These are phyloP conservation scores for Hypoxylon sp. DNA, from an alignment of 2,329 filamentous ascomycete species.

Conservation along the genomic window DNA sequence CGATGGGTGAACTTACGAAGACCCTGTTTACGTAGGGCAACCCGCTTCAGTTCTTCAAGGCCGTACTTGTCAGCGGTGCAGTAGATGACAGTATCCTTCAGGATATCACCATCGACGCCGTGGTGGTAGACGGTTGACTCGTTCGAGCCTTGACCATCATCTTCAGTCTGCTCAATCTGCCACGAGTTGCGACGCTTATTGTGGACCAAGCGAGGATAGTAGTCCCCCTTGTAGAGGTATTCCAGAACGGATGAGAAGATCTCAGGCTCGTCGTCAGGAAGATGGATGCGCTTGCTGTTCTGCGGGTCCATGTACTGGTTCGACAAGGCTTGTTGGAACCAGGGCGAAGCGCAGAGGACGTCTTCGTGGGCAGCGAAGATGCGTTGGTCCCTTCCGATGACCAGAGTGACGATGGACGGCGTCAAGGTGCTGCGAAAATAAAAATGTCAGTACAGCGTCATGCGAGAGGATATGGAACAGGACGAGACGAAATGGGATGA, in stretches of 20 bases:
- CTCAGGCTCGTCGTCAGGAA: constrained; percentile 87
- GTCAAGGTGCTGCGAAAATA: constrained; percentile 57
- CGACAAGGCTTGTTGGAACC: constrained; percentile 73
- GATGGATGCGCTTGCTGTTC: constrained; percentile 73
- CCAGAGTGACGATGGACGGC: constrained; percentile 79
- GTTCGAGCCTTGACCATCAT: constrained; percentile 54
- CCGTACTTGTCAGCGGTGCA: constrained; percentile 87
- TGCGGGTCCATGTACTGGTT: constrained; percentile 67
- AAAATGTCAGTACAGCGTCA: constrained; percentile 21
- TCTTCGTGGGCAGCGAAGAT: constrained; percentile 94
- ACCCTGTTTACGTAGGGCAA: constrained; percentile 87
- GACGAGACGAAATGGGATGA: too few relatives aligned
- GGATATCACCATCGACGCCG: constrained; percentile 69
- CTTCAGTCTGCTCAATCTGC: constrained; percentile 73
- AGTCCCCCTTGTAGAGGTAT: constrained; percentile 93
- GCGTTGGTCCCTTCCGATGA: constrained; percentile 81
- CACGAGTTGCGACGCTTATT: constrained; percentile 83
- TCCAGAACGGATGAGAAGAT: constrained; percentile 91
- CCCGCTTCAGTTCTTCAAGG: constrained; percentile 82
- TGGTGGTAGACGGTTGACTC: constrained; percentile 76
- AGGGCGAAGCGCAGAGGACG: constrained; percentile 78
- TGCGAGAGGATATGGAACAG: too few relatives aligned
- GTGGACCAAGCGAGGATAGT: constrained; percentile 82
- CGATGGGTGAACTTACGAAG: constrained; percentile 63
- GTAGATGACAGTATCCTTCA: constrained; percentile 92